Percentiles rank a stretch among this genome's conserved stretches.
These are phyloP conservation scores for Tuber magnatum DNA, from an alignment of 495 filamentous ascomycete species.

Conservation along the genomic window DNA sequence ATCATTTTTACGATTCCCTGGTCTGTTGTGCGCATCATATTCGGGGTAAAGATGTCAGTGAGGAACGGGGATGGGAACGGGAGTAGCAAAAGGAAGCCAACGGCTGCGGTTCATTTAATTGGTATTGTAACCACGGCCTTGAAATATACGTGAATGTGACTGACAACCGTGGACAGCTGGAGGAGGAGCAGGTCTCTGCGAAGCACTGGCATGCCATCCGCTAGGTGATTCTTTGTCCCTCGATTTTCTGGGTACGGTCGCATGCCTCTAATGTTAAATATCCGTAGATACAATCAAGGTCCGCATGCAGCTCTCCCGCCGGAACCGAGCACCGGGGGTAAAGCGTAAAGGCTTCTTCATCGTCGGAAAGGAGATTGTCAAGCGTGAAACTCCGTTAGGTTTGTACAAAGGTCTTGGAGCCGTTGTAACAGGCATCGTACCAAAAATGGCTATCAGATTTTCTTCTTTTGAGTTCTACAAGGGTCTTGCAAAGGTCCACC, in stretches of 20 bases:
- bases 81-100: conserved; percentile 60
- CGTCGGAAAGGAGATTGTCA: conserved; percentile 81
- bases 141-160: background rate
- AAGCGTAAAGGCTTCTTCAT: conserved; percentile 79
- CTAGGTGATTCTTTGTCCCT: conserved; percentile 56
- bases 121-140: conserved; percentile 50
- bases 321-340: conserved; percentile 73
- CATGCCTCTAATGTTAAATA: conserved; percentile 5
- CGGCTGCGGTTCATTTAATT: conserved; percentile 86
- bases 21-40: background rate
- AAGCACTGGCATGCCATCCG: conserved; percentile 93
- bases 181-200: conserved; percentile 98
- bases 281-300: conserved; percentile 57
- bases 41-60: conserved; percentile 16
- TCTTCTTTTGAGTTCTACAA: conserved; percentile 97
- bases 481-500: conserved; percentile 41
- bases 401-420: conserved; percentile 96
- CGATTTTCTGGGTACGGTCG: background rate
- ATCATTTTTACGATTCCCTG: background rate
- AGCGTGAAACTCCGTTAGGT: conserved; percentile 79
- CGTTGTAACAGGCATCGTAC: conserved; percentile 91
- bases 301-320: conserved; percentile 94
- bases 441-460: conserved; percentile 99
- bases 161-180: conserved; percentile 56
- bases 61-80: conserved; percentile 45